Percentiles rank a stretch among this genome's conserved stretches.
phyloP scores from a whole-genome alignment of 768 basidiomycete genomes.

The Tephrocybe sp. region DNA sequence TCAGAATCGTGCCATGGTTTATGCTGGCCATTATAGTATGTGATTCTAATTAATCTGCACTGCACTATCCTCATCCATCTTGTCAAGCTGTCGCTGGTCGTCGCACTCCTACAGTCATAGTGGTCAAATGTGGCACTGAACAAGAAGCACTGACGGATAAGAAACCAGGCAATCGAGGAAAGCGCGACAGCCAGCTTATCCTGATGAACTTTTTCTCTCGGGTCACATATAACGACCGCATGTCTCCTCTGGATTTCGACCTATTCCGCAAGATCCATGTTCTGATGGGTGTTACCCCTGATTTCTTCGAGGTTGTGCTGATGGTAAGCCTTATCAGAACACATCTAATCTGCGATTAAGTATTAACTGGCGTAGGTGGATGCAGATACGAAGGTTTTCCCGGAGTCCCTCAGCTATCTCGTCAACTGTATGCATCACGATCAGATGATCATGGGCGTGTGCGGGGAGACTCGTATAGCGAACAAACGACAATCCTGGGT shows the following conservation, averaged over 20 bases:
- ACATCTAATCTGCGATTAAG: not conserved
- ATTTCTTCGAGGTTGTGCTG: constrained; percentile 94
- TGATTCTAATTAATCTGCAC: constrained; percentile 15
- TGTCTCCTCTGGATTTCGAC: constrained; percentile 97
- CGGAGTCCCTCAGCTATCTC: constrained; percentile 82
- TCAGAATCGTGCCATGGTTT: constrained; percentile 95
- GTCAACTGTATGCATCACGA: constrained; percentile 99
- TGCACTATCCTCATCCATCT: constrained; percentile 5
- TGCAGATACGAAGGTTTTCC: constrained; percentile 95
- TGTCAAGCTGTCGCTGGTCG: constrained; percentile 72
- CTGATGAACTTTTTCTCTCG: constrained; percentile 99
- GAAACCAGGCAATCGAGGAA: constrained; percentile 97
- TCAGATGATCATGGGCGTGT: constrained; percentile 98
- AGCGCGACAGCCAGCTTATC: constrained; percentile 97
- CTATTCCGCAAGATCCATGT: constrained; percentile 95
- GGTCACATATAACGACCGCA: constrained; percentile 98
- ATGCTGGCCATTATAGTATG: constrained; percentile 99
- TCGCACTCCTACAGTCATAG: constrained; percentile 88
- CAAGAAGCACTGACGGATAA: constrained; percentile 76
- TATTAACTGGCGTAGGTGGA: constrained; percentile 71
- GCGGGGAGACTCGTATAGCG: constrained; percentile 97
- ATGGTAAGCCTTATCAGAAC: constrained; percentile 66
- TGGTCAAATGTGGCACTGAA: constrained; percentile 97
- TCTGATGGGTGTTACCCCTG: constrained; percentile 98
- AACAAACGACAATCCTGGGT: constrained; percentile 99